Evolutionary conservation across 768 basidiomycete genomes (phyloP), one percentile per base, ranked within the genome.

Genomic region (Termitomyces sp.): DNA sequence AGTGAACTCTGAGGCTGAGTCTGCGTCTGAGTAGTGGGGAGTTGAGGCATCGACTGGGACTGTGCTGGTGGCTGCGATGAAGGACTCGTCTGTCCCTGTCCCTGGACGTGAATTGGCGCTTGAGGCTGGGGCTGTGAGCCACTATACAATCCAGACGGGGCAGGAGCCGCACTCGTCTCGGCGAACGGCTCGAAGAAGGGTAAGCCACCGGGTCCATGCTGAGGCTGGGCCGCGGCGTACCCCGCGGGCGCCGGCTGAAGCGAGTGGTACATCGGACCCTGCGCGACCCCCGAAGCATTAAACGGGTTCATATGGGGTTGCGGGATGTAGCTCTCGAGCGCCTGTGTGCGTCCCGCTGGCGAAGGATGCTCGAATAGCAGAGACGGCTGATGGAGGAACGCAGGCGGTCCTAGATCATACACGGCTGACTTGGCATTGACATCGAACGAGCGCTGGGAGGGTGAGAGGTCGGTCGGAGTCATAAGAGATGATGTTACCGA

Each of bases 391-490:
- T 62, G 61, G 20, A 59, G 36, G 43, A 60, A 62, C 4, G 43
- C 72, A 68, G 72, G 73, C 70, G 63, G 79, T 76, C 70, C 56
- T 72, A 69, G 56, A 49, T 88, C 86, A 62, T 82, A 84, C 30
- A 80, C 73, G 45, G 79, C 72, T 11, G 79, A 74, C 20, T 62
- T 62, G 45, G 81, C 65, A 67, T 79, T 88, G 53, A 78, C 66
- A 61, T 87, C 85, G 64, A 85, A 84, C 16, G 79, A 67, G 52
- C 71, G 68, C 54, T 79, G 80, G 53, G 82, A 80, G 28, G 88
- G 89, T 14, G 87, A 89, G 51, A 86, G 74, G 64, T 90, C 88
- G 41, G 87, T 85, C 1, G 89, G 88, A 0, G 89, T 91, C 58
- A 90, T 71, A 20, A 90, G 78, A 18, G 84, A 81, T 40, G 87